These are phyloP conservation scores for Aureobasidium sp. DNA, from an alignment of 2,329 filamentous ascomycete genomes.

Conservation along the genomic window DNA sequence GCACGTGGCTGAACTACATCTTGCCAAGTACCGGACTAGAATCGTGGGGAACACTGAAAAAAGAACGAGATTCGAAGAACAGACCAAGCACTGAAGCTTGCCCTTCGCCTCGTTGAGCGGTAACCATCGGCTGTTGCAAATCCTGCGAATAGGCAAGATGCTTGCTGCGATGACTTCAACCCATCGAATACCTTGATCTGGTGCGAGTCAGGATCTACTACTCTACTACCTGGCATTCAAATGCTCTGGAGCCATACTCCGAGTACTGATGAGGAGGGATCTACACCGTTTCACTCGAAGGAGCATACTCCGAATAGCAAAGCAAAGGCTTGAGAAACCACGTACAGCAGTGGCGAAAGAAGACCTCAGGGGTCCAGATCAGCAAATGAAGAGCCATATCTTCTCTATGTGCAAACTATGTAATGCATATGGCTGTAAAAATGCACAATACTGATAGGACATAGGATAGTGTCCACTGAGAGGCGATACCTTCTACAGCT, in stretches of 20 bases:
- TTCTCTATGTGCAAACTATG: too few species aligned
- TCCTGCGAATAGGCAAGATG: not conserved
- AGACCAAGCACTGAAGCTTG: not conserved
- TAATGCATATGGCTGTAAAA: too few species aligned
- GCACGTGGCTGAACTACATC: not conserved
- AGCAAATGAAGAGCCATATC: not conserved
- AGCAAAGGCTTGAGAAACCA: not conserved
- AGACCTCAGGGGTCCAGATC: too few species aligned
- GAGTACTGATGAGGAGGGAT: not conserved
- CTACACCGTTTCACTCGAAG: not conserved
- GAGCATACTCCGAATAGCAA: not conserved
- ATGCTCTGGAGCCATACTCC: too few species aligned
- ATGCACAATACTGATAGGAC: too few species aligned
- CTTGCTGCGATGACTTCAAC: not conserved
- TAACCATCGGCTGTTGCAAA: not conserved
- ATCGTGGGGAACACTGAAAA: not conserved
- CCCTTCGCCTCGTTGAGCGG: not conserved
- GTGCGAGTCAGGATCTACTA: not conserved
- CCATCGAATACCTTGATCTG: too few species aligned
- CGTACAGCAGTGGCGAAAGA: not conserved
- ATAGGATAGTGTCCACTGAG: too few species aligned
- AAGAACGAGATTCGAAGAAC: not conserved
- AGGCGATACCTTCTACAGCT: too few species aligned
- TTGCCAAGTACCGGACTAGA: not conserved
- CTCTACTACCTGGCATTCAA: not conserved